phyloP scores from a whole-genome alignment of 202 grass and related monocot genomes.

The Saccharum hybrid region DNA sequence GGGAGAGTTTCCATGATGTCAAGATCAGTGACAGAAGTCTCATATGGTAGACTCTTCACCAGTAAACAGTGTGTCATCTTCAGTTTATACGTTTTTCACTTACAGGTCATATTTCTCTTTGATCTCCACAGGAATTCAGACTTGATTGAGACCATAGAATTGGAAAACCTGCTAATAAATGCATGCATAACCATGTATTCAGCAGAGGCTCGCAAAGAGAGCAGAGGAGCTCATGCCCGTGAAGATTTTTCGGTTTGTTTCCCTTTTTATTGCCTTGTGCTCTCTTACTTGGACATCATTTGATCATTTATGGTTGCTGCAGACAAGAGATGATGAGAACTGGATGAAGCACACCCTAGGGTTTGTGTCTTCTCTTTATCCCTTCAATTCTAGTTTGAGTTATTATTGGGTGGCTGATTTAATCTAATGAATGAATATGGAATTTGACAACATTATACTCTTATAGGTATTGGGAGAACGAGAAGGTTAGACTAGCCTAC shows the following conservation, averaged over 20 bases:
- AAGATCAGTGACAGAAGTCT: slow-evolving; percentile 65
- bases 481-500: slow-evolving; percentile 61
- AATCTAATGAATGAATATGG: too few relatives aligned
- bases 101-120: background rate
- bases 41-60: slow-evolving; percentile 59
- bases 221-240: slow-evolving; percentile 71
- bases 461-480: slow-evolving; percentile 73
- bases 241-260: slow-evolving; percentile 67
- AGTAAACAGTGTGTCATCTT: background rate
- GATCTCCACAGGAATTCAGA: slow-evolving; percentile 58
- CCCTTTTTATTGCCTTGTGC: background rate
- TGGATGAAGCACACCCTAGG: slow-evolving; percentile 72
- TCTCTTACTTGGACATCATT: background rate
- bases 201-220: slow-evolving; percentile 69
- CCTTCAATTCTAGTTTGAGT: too few relatives aligned
- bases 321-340: slow-evolving; percentile 66
- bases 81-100: background rate
- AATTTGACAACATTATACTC: too few relatives aligned
- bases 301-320: background rate
- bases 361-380: slow-evolving; percentile 36
- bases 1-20: slow-evolving; percentile 62
- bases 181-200: slow-evolving; percentile 69
- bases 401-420: too few relatives aligned
- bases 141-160: slow-evolving; percentile 65
- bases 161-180: slow-evolving; percentile 71